Evolutionary conservation across 2,329 filamentous ascomycete species (phyloP), one percentile per base, ranked within the genome.

Genomic region (Beauveria rudraprayagi): DNA sequence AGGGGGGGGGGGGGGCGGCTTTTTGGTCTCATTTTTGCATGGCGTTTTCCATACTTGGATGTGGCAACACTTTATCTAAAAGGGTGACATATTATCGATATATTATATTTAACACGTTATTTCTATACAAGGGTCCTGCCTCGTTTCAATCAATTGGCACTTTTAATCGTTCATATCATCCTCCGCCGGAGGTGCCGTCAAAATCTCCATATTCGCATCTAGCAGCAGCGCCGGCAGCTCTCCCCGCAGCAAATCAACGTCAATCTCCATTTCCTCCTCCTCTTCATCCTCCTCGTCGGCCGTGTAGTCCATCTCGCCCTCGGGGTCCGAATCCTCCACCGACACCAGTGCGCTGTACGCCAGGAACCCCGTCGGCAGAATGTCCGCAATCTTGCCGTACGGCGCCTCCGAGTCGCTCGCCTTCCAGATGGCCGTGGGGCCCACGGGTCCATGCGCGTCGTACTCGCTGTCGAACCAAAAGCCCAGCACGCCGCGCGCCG

Each of bases 361-460:
- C 3, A 71, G 37, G 30, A 72, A 71, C 16, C 72, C 70, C 8
- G 63, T 68, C 7, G 70, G 67, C 4, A 75, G 67, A 30, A 73
- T 63, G 52, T 72, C 71, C 9, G 72, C 67, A 46, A 70, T 68
- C 53, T 66, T 63, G 8, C 61, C 65, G 22, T 40, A 65, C 43
- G 62, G 66, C 59, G 65, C 63, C 28, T 70, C 69, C 17, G 74
- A 72, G 65, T 89, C 84, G 48, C 78, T 82, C 11, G 87, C 77
- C 73, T 92, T 92, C 89, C 89, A 93, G 67, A 90, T 91, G 0
- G 86, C 87, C 1, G 87, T 90, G 1, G 89, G 89, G 0, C 89
- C 89, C 2, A 82, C 87, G 0, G 89, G 89, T 0, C 89, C 89
- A 66, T 87, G 83, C 1, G 76, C 70, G 63, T 89, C 85, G 66